Base-by-base conservation (phyloP, 371 early-diverging fungal genomes). In the Cokeromyces recurvatus region DNA sequence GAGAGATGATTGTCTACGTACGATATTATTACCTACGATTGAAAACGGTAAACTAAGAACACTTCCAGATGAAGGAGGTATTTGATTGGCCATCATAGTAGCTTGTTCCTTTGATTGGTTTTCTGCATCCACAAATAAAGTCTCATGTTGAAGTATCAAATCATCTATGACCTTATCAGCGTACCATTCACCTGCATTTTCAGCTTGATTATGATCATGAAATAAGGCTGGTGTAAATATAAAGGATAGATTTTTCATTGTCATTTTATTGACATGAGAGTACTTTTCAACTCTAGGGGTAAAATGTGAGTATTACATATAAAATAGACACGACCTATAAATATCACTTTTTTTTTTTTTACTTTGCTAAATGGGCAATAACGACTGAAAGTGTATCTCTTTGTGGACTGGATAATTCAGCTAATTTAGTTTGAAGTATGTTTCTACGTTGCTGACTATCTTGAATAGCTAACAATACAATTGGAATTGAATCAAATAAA, bases 181-280 rank as follows among this genome's bases (percentile, higher is more conserved):
- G 17, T 59, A 61, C 69, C 72, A 71, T 51, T 75, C 76, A n/a
- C 67, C 68, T 2, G 55, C 54, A 20, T 56, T 57, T 21, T 68
- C 65, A 32, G 71, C 74, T 36, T 74, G 73, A 51, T 76, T 77
- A 20, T 73, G 74, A 23, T 81, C 82, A 22, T 81, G 82, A 53
- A 81, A 81, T 21, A 81, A 69, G 1, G 78, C 78, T 0, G 82
- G 82, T 19, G 82, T 78, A 41, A 79, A 81, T 17, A 81, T 71
- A 35, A 79, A 59, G 1, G 75, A 71, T 4, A 81, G 24, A 39
- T 81, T 81, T 23, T 76, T 72, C 6, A 81, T 55, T 9, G 62
- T 76, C 79, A 81, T 81, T 47, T 79, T 81, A 62, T 81, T 81
- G 10, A 68, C 44, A 6, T 74, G 60, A 1, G 73, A 67, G 16